Percentiles rank a stretch among this genome's conserved stretches.
Evolutionary conservation across 2,329 filamentous ascomycete species (phyloP).

Genomic region (Phaeosphaeria sp.): DNA sequence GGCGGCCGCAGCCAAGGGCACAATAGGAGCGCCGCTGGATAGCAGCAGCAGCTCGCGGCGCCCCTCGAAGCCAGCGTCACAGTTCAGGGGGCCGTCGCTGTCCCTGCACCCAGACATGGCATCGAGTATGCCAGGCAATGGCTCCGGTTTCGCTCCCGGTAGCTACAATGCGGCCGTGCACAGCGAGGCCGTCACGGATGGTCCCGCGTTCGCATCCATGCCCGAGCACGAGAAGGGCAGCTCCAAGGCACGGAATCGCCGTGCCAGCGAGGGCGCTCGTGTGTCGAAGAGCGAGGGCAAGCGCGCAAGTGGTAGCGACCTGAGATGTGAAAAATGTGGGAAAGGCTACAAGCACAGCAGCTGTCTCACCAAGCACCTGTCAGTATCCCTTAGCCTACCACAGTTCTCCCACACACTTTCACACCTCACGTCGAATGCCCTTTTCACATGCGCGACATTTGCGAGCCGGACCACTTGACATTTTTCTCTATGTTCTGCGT

Average conservation of each 20-base stretch:
- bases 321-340: constrained; percentile 96
- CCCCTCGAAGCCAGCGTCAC: constrained; percentile 65
- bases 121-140: constrained; percentile 69
- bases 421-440: constrained; percentile 50
- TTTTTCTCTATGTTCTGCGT: constrained; percentile 27
- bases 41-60: constrained; percentile 63
- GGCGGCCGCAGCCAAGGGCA: constrained; percentile 72
- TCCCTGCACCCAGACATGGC: constrained; percentile 70
- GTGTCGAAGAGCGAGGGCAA: constrained; percentile 79
- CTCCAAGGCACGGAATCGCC: constrained; percentile 62
- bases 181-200: constrained; percentile 71
- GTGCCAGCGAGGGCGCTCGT: constrained; percentile 85
- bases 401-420: constrained; percentile 52
- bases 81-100: constrained; percentile 54
- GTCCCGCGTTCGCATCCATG: constrained; percentile 63
- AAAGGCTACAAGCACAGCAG: constrained; percentile 99
- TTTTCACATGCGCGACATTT: constrained; percentile 25
- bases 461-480: constrained; percentile 9
- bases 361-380: constrained; percentile 99
- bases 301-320: constrained; percentile 81
- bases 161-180: constrained; percentile 49
- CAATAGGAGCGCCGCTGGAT: constrained; percentile 65
- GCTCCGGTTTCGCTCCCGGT: constrained; percentile 43
- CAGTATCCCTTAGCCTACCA: constrained; percentile 69
- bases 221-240: constrained; percentile 55